Base-by-base conservation (phyloP, 2,329 filamentous ascomycete genomes). In the Lecanicillium sp. region DNA sequence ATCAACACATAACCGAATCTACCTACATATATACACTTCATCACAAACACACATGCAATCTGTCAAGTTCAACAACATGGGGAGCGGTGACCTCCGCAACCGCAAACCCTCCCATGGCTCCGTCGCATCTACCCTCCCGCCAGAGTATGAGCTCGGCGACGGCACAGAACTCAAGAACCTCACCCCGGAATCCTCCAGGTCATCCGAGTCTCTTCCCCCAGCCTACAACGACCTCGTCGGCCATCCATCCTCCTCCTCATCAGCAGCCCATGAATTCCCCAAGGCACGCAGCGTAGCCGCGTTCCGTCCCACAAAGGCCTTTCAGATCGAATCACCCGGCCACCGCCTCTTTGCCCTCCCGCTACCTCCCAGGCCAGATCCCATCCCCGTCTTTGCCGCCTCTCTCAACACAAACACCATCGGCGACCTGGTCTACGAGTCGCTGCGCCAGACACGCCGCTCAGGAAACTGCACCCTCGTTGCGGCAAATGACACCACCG, bases 391-490 rank as follows among this genome's bases (percentile, higher is more conserved):
- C 41, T 68, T 63, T 51, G 43, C 57, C 15, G 51, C 71, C 9
- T 53, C 63, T 3, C 50, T 61, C 3, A 22, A 46, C 38, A 27
- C 50, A 6, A 62, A 61, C 9, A 53, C 51, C 3, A 52, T 67
- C 27, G 64, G 59, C 9, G 55, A 55, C 3, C 47, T 67, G 2
- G 64, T 61, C 19, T 80, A 77, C 54, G 49, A 67, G 11, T 79
- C 73, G 17, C 56, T 70, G 19, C 68, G 75, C 4, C 61, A 62
- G 9, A 55, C 56, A 8, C 60, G 62, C 32, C 51, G 57, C 42
- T 75, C 72, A 1, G 72, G 65, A 3, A 65, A 59, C 25, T 65
- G 71, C 43, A 62, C 64, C 44, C 65, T 77, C 34, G 53, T 71
- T 4, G 55, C 68, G 27, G 64, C 60, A 16, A 57, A 63, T 27